Evolutionary conservation across 257 asterid genomes (phyloP).

Genomic region (Solanum medicagineum): DNA sequence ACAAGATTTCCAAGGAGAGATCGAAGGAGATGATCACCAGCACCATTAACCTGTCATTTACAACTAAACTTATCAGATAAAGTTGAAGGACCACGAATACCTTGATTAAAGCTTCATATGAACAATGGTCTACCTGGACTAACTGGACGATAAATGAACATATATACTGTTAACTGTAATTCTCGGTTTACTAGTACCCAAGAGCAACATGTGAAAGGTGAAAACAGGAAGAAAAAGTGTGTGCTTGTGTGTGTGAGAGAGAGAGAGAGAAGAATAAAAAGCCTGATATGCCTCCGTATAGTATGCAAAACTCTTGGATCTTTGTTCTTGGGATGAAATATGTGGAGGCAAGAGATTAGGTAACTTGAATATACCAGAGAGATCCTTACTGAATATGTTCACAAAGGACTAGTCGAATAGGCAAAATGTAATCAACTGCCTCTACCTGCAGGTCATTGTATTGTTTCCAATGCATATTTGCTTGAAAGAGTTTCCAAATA

Average conservation of each 20-base stretch:
- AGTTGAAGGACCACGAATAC: not conserved
- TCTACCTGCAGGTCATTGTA: not conserved
- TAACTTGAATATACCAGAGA: not conserved
- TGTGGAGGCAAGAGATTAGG: not conserved
- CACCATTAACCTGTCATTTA: conserved; percentile 85
- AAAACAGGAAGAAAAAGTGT: not conserved
- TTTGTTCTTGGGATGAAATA: not conserved
- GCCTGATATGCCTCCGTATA: not conserved
- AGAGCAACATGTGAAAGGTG: not conserved
- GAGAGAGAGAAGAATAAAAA: not conserved
- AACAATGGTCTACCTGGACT: not conserved
- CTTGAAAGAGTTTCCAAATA: not conserved
- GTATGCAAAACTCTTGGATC: not conserved
- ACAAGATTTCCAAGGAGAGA: conserved; percentile 94
- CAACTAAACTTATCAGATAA: not conserved
- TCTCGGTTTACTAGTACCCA: not conserved
- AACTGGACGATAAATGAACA: not conserved
- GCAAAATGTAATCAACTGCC: not conserved
- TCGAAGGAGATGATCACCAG: conserved; percentile 93
- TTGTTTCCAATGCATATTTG: not conserved
- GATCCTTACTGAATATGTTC: not conserved
- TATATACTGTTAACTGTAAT: not conserved
- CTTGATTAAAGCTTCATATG: not conserved
- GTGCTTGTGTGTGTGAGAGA: not conserved
- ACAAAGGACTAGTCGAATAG: not conserved